Conservation (phyloP, 1,284 basidiomycete genomes). For the Cystobasidiaceae sp. region DNA sequence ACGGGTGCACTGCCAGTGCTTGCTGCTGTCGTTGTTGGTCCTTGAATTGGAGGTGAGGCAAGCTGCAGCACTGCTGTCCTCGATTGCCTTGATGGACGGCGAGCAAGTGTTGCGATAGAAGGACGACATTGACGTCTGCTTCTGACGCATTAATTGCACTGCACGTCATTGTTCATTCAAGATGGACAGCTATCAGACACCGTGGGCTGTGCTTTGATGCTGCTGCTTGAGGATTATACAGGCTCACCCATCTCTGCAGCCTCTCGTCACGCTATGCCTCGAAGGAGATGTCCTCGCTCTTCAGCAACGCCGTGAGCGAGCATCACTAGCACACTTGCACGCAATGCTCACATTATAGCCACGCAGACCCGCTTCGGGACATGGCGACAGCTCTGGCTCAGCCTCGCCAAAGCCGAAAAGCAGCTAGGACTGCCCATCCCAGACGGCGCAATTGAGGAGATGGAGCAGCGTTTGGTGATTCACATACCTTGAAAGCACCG, state of each 20-base stretch:
- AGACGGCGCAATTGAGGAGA: constrained; percentile 86
- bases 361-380: constrained; percentile 85
- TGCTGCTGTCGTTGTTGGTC: neutral
- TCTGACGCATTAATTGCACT: too few species aligned
- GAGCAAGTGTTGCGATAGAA: too few species aligned
- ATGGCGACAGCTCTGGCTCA: constrained; percentile 96
- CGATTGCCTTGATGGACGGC: neutral
- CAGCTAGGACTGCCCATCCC: constrained; percentile 86
- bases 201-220: constrained; percentile 32
- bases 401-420: constrained; percentile 92
- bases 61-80: neutral
- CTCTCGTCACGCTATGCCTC: constrained; percentile 86
- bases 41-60: neutral
- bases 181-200: constrained; percentile 42
- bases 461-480: constrained; percentile 80
- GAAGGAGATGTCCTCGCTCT: constrained; percentile 96
- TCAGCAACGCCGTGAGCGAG: constrained; percentile 70
- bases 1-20: neutral
- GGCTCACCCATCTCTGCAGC: constrained; percentile 13
- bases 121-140: too few species aligned
- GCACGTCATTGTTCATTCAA: too few species aligned
- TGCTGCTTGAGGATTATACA: neutral
- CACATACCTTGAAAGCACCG: too few species aligned
- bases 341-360: too few species aligned
- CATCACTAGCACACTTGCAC: too few species aligned